Base-by-base conservation (phyloP, 768 basidiomycete genomes). In the Sporobolomyces pararoseus region DNA sequence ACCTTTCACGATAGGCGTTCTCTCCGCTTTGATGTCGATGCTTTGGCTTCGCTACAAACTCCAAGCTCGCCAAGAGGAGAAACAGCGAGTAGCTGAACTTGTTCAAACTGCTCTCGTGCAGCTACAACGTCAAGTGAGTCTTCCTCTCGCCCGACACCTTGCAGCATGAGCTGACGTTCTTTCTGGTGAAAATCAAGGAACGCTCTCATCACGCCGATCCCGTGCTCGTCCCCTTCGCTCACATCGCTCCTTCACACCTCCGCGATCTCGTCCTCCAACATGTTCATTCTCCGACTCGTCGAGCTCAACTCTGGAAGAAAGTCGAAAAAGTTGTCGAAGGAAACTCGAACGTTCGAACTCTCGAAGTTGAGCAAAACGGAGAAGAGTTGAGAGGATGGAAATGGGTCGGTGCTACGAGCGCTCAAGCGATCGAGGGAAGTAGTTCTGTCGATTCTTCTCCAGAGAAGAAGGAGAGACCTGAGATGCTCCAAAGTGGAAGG, bases 361-460 rank as follows among this genome's bases (percentile, higher is more conserved):
- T 88, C 78, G 81, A 91, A 61, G 89, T 89, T 79, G 92, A 95
- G 79, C 83, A 83, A 69, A 88, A 88, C 73, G 91, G 92, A 16
- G 91, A 94, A 79, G 90, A 91, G 80, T 83, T 87, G 80, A 85
- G 90, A 73, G 91, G 91, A 65, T 95, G 92, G 92, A 82, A 88
- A 66, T 95, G 92, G 92, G 85, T 91, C 35, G 91, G 91, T 1
- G 64, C 69, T 25, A 59, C 51, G 6, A 32, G 31, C 6, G 19
- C 53, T 14, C 4, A 32, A 17, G 55, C 37, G 55, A 57, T 57
- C 27, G 58, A 59, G 42, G 42, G 6, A 27, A 29, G 21, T 35
- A 16, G 17, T 5, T 55, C 54, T 21, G 42, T 27, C 9, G 7
- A n/a, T n/a, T 4, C n/a, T 44, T 46, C 39, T 27, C 58, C 58